A percentile compares a stretch with the other conserved stretches of the same genome.
Evolutionary conservation across 2,329 filamentous ascomycete species (phyloP).

Genomic region (Aspergillus fijiensis): DNA sequence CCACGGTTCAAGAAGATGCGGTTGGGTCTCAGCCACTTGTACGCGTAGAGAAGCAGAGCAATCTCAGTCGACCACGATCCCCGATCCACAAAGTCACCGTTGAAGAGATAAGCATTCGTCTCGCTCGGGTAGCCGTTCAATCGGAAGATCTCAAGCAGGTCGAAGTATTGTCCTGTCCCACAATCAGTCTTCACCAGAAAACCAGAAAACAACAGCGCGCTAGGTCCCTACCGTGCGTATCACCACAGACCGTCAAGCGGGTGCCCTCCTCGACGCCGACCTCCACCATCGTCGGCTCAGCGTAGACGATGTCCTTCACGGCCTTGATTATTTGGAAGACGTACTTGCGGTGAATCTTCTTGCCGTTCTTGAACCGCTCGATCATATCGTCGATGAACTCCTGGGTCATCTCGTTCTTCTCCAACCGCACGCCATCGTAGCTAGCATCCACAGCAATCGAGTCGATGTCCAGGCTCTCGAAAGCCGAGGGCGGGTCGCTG

Average conservation of each 20-base stretch:
- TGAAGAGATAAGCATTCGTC: slow-evolving; percentile 93
- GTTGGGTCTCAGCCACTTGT: slow-evolving; percentile 90
- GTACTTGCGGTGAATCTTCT: slow-evolving; percentile 94
- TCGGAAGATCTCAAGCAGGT: slow-evolving; percentile 92
- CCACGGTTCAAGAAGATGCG: slow-evolving; percentile 94
- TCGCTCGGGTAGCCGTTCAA: slow-evolving; percentile 82
- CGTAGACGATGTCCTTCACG: slow-evolving; percentile 83
- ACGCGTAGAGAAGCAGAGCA: slow-evolving; percentile 86
- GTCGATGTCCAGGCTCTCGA: slow-evolving; percentile 85
- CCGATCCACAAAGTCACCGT: slow-evolving; percentile 96
- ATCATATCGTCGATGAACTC: slow-evolving; percentile 99
- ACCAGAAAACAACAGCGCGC: not conserved
- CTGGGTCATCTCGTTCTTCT: slow-evolving; percentile 77
- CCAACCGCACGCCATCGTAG: slow-evolving; percentile 80
- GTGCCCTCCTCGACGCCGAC: slow-evolving; percentile 74
- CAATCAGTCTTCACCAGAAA: not conserved
- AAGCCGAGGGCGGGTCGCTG: slow-evolving; percentile 85
- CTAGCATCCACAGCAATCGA: slow-evolving; percentile 76
- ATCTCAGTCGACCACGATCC: slow-evolving; percentile 99
- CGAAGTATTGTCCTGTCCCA: slow-evolving; percentile 85
- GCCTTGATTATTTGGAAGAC: slow-evolving; percentile 94
- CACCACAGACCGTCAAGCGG: slow-evolving; percentile 89
- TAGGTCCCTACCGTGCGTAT: slow-evolving; percentile 76
- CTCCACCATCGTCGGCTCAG: slow-evolving; percentile 97
- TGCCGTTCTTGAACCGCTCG: slow-evolving; percentile 89